Evolutionary conservation across 495 filamentous ascomycete species (phyloP), one percentile per base, ranked within the genome.

Genomic region (Hypoxylon subgilvum): DNA sequence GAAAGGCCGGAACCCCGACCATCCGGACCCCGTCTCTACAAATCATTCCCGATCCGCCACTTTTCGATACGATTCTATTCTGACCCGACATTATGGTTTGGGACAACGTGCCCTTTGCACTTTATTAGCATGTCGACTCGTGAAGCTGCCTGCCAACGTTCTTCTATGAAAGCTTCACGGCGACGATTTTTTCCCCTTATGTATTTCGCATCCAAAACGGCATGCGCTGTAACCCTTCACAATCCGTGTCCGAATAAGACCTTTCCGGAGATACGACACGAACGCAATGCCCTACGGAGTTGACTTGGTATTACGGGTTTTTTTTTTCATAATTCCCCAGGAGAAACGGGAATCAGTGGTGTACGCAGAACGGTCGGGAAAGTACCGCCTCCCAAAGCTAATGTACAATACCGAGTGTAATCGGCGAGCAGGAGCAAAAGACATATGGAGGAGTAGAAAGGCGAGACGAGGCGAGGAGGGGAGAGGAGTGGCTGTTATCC

Each of bases 391-490:
- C 47, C 31, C 54, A 44, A 44, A 47, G 31, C 45, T 64, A 55
- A 64, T 64, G 61, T 64, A 59, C 61, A 58, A 50, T 64, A 53
- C 48, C 30, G 47, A n/a, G n/a, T n/a, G n/a, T n/a, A n/a, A n/a
- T n/a, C n/a, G n/a, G n/a, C n/a, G n/a, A n/a, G n/a, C n/a, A n/a
- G n/a, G n/a, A n/a, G n/a, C n/a, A n/a, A n/a, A n/a, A n/a, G n/a
- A n/a, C n/a, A n/a, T n/a, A n/a, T n/a, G n/a, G n/a, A n/a, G n/a
- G n/a, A n/a, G n/a, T n/a, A n/a, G n/a, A n/a, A n/a, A n/a, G n/a
- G n/a, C n/a, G n/a, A n/a, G n/a, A n/a, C n/a, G n/a, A n/a, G n/a
- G n/a, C n/a, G n/a, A n/a, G n/a, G n/a, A n/a, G n/a, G n/a, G n/a
- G n/a, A n/a, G n/a, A n/a, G n/a, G n/a, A n/a, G n/a, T n/a, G n/a